Evolutionary conservation across 1,139 yeast species (phyloP), one percentile per base, ranked within the genome.

Genomic region (Magnusiomyces suaveolens): DNA sequence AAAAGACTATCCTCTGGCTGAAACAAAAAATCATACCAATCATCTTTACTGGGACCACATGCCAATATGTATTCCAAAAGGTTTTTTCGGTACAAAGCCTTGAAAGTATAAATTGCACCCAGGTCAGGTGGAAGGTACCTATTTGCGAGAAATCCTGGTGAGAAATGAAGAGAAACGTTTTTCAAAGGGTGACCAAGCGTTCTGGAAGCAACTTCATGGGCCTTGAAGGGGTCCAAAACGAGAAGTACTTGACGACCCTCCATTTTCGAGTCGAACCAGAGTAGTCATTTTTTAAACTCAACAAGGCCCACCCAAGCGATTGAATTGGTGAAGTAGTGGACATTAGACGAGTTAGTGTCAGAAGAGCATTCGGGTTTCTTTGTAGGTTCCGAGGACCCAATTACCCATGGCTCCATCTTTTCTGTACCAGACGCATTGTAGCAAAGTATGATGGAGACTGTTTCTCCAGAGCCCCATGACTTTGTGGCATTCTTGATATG

Each of bases 251-350:
- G 39, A 6, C 52, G 33, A 33, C 52, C 57, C 2, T 8, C 21
- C 55, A 55, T 55, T 33, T 51, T 24, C 6, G 48, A 29, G 38
- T 55, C 57, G 33, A 55, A 53, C 57, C 57, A 55, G 18, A 39
- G 36, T 16, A 55, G 48, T 56, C 57, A 55, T n/a, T 47, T 20
- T 8, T 51, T 44, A 50, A 53, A 55, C 18, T 55, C 57, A 23
- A 44, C 38, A 8, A 54, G 48, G 2, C 55, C 52, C 55, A 55
- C 51, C 57, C 57, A 55, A 10, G 49, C 57, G 3, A 55, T 21
- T 12, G 44, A 26, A 46, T 55, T 55, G 46, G 54, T 32, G 3
- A 56, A 55, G 25, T 55, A 55, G n/a, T 43, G 24, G 29, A 43
- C 53, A 14, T 50, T 50, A 10, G 24, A 46, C 38, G 38, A 6